phyloP scores from a whole-genome alignment of 441 rosid genomes.

The Geranium incanum region DNA sequence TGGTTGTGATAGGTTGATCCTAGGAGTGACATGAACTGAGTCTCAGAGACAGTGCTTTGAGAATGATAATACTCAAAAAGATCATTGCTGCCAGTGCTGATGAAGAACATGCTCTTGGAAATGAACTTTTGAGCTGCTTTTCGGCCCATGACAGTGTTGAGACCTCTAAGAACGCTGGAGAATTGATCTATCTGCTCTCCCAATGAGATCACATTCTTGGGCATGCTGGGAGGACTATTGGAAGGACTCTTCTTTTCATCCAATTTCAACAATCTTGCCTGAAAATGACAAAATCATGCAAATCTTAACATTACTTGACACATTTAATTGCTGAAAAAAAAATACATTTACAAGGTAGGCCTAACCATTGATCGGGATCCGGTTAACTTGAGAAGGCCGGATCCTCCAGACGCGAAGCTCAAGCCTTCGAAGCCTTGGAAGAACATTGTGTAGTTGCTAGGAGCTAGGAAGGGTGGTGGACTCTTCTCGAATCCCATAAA shows the following conservation, averaged over 20 bases:
- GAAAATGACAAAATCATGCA: slow-evolving; percentile 1
- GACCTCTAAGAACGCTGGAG: slow-evolving; percentile 14
- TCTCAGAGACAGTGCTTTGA: slow-evolving; percentile 18
- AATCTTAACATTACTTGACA: too few species aligned
- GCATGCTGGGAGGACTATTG: background rate
- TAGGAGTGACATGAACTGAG: slow-evolving; percentile 31
- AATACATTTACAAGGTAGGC: background rate
- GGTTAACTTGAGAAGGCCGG: slow-evolving; percentile 37
- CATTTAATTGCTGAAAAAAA: too few species aligned
- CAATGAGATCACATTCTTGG: slow-evolving; percentile 30
- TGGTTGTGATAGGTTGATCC: slow-evolving; percentile 26
- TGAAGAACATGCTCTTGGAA: slow-evolving; percentile 37
- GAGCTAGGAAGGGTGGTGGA: slow-evolving; percentile 35
- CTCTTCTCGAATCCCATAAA: slow-evolving; percentile 37
- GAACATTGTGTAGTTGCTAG: slow-evolving; percentile 19
- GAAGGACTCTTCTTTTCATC: background rate
- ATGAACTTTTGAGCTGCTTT: slow-evolving; percentile 22
- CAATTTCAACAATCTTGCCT: slow-evolving; percentile 12
- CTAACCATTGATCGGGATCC: slow-evolving; percentile 29
- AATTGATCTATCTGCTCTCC: slow-evolving; percentile 37
- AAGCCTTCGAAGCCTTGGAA: slow-evolving; percentile 30
- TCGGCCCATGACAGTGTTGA: slow-evolving; percentile 23
- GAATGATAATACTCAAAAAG: slow-evolving; percentile 30
- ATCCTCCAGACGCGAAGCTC: slow-evolving; percentile 55
- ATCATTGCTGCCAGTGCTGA: slow-evolving; percentile 51